Evolutionary conservation across 352 stramenopile genomes (phyloP).

Genomic region (Phytopythium litorale): DNA sequence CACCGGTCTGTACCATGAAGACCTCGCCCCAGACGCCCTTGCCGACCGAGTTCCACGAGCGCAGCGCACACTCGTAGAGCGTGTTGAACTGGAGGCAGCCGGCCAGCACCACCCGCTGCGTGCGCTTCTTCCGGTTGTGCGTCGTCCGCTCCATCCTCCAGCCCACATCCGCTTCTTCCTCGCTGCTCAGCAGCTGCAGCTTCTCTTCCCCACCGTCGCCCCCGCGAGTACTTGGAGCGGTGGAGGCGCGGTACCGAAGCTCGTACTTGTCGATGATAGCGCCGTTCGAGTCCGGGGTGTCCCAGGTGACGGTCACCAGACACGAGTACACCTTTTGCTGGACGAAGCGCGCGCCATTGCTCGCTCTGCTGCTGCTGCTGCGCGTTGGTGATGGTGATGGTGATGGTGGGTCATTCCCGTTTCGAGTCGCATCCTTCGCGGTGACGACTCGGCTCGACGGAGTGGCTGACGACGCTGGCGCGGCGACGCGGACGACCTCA

Average conservation of each 20-base stretch:
- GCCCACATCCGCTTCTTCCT: constrained; percentile 3
- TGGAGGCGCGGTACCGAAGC: constrained; percentile 34
- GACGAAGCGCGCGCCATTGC: constrained; percentile 11
- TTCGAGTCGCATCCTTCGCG: neutral
- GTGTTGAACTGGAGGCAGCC: constrained; percentile 55
- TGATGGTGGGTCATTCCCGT: neutral
- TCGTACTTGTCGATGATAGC: constrained; percentile 73
- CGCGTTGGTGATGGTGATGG: no score
- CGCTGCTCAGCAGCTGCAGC: neutral
- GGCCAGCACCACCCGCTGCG: constrained; percentile 32
- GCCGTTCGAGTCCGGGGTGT: constrained; percentile 62
- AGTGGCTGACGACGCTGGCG: constrained; percentile 14
- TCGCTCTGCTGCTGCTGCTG: neutral
- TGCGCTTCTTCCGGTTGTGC: constrained; percentile 38
- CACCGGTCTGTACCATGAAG: constrained; percentile 33
- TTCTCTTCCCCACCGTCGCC: constrained; percentile 21
- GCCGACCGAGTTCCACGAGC: constrained; percentile 51
- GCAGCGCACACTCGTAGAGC: constrained; percentile 52
- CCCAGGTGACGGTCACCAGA: constrained; percentile 40
- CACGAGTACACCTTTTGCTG: constrained; percentile 60
- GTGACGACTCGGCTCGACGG: constrained; percentile 3
- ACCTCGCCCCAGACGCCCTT: constrained; percentile 53
- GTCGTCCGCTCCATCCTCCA: constrained; percentile 37
- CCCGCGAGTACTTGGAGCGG: neutral
- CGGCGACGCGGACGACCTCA: constrained; percentile 33